A percentile compares a stretch with the other conserved stretches of the same genome.
phyloP scores from a whole-genome alignment of 2,329 filamentous ascomycete species.

The Anisogramma anomala region DNA sequence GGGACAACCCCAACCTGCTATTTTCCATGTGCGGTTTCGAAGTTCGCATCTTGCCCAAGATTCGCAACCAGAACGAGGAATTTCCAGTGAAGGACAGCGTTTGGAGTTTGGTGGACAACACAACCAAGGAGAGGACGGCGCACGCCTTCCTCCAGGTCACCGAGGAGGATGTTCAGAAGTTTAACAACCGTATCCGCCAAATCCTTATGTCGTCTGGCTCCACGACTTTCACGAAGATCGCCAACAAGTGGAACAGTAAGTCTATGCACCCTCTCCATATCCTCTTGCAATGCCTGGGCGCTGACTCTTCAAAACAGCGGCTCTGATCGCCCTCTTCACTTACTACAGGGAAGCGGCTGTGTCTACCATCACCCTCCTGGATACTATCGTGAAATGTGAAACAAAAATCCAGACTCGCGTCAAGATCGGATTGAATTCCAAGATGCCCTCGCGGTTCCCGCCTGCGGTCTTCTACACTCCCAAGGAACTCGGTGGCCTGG shows the following conservation, averaged over 20 bases:
- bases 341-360: constrained; percentile 98
- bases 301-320: too few relatives aligned
- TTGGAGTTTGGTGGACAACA: constrained; percentile 94
- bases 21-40: constrained; percentile 99
- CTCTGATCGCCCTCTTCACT: constrained; percentile 89
- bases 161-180: constrained; percentile 95
- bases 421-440: constrained; percentile 97
- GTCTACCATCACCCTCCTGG: constrained; percentile 83
- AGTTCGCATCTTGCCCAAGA: constrained; percentile 91
- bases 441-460: constrained; percentile 98
- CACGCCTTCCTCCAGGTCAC: constrained; percentile 97
- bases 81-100: constrained; percentile 97
- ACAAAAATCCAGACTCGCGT: constrained; percentile 98
- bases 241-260: constrained; percentile 99
- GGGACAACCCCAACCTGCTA: constrained; percentile 90
- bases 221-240: constrained; percentile 98
- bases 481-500: constrained; percentile 90
- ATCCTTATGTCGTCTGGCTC: constrained; percentile 99
- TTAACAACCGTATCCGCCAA: constrained; percentile 97
- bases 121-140: constrained; percentile 90
- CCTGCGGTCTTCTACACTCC: constrained; percentile 98
- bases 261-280: too few relatives aligned
- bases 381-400: constrained; percentile 98
- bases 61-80: constrained; percentile 87
- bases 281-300: too few relatives aligned